Base-by-base conservation (phyloP, 2,329 filamentous ascomycete genomes). In the Trichoderma koningii region DNA sequence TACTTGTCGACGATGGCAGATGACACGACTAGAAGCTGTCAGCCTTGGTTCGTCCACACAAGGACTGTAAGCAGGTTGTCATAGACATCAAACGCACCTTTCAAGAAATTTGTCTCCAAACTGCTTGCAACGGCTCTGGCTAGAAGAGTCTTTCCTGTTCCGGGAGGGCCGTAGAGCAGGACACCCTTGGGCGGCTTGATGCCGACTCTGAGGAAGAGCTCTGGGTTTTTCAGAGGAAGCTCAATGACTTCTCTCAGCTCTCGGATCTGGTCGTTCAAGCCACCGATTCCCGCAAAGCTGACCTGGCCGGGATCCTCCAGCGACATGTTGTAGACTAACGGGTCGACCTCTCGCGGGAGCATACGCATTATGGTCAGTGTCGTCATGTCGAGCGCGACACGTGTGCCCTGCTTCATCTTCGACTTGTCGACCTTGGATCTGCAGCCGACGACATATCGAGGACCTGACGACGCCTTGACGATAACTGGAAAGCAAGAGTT, bases 291-390 rank as follows among this genome's bases (percentile, higher is more conserved):
- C 47, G 90, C 94, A 79, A 99, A 99, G 82, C 92, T 97, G 78
- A 99, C 90, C 78, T 98, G 94, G 6, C 95, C 95, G 0, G 95
- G 95, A 76, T 99, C 95, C 78, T 99, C 95, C 72, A 99, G 81
- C 21, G 95, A 99, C 95, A 99, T 99, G 84, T 99, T 99, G 86
- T 99, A 99, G 71, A 99, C 95, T 71, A 99, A 85, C 21, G 95
- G 95, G 76, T 99, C 95, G 76, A 99, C 96, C 82, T 99, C 95
- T 77, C 95, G 90, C 66, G 95, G 96, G 53, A 99, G 85, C 95
- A 99, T 99, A 74, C 95, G 92, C 95, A 99, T 99, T 79, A 99
- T 99, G 67, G 95, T 99, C 71, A 99, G 90, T 21, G 95, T 99
- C 59, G 95, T 99, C 95, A 99, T 99, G 75, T 99, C 95, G 66